Conservation (phyloP, 208 protist genomes). For the Endotrypanum monterogeii region DNA sequence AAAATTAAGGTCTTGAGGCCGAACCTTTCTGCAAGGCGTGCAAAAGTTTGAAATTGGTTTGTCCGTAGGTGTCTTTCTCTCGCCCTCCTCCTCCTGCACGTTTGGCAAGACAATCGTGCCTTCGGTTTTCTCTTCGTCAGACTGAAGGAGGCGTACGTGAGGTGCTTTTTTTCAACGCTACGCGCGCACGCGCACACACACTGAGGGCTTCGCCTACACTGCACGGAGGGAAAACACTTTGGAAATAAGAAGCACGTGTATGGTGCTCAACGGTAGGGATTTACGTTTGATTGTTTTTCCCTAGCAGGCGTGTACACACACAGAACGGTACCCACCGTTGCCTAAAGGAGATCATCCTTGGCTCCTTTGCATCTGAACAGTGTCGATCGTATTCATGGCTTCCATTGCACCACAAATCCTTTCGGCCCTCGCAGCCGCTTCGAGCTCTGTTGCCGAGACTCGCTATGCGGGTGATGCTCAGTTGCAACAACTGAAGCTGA, state of each 20-base stretch:
- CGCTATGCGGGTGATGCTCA: slow-evolving; percentile 60
- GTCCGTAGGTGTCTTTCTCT: neutral
- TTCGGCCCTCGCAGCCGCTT: slow-evolving; percentile 58
- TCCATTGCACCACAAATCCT: slow-evolving; percentile 62
- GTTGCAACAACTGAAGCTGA: slow-evolving; percentile 55
- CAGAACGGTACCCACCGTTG: neutral
- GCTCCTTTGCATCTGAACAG: neutral
- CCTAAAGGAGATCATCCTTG: neutral
- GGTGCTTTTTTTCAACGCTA: no score
- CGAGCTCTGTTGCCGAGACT: slow-evolving; percentile 51
- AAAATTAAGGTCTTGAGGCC: no score
- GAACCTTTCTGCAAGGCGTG: no score
- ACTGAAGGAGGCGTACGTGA: no score
- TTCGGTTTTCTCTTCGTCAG: neutral
- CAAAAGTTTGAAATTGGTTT: no score
- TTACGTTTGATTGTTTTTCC: no score
- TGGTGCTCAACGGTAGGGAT: neutral
- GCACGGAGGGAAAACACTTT: neutral
- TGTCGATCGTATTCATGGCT: slow-evolving; percentile 5
- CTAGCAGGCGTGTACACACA: neutral
- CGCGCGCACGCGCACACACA: neutral
- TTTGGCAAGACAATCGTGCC: neutral
- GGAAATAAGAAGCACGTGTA: neutral
- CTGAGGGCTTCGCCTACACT: neutral
- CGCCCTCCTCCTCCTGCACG: no score